A percentile compares a stretch with the other conserved stretches of the same genome.
These are phyloP conservation scores for Gossypium aridum DNA, from an alignment of 441 rosid genomes.

Conservation along the genomic window DNA sequence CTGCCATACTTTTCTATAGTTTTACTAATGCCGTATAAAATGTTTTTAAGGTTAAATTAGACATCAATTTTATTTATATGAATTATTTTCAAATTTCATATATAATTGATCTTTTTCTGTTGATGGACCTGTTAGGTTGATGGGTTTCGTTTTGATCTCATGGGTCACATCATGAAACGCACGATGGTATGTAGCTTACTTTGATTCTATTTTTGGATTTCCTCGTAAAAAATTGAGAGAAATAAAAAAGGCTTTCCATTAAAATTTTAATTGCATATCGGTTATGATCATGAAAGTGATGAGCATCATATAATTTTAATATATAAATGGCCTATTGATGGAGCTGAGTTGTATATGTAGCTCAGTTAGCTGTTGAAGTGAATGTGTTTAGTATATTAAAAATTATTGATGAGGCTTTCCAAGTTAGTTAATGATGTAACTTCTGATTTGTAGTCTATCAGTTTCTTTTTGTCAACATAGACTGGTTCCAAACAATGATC, in stretches of 20 bases:
- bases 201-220: neutral
- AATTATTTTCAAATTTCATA: slow-evolving; percentile 6
- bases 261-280: neutral
- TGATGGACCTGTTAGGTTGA: slow-evolving; percentile 61
- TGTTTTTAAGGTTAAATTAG: neutral
- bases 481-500: neutral
- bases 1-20: neutral
- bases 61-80: neutral
- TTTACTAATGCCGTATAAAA: neutral
- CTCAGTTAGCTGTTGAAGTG: slow-evolving; percentile 5
- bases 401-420: neutral
- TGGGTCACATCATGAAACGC: slow-evolving; percentile 92
- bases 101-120: slow-evolving; percentile 5
- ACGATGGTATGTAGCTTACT: slow-evolving; percentile 61
- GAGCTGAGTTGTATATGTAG: neutral
- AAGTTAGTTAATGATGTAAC: neutral
- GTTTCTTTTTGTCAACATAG: neutral
- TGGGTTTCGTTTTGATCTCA: slow-evolving; percentile 95
- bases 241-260: neutral
- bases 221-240: neutral
- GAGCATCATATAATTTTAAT: neutral
- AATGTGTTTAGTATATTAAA: neutral
- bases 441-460: neutral
- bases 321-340: neutral
- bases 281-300: neutral